phyloP scores from a whole-genome alignment of 2,329 filamentous ascomycete genomes.

The Exserohilum turcica region DNA sequence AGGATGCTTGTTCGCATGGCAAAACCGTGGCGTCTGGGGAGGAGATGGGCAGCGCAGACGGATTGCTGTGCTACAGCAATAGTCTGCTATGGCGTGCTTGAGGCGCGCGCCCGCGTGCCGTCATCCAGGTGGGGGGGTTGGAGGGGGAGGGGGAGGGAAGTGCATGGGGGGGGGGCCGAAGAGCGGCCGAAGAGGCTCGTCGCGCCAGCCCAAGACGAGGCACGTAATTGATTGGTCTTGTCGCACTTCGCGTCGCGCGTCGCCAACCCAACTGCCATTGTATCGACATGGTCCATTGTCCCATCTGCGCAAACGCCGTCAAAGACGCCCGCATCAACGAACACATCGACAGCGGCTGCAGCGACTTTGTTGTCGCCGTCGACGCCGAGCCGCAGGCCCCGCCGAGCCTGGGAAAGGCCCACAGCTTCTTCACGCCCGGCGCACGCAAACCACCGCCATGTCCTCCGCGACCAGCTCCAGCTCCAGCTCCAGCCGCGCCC shows the following conservation, averaged over 20 bases:
- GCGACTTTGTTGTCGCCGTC: conserved; percentile 67
- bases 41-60: neutral
- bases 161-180: conserved; percentile 17
- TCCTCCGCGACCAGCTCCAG: conserved; percentile 20
- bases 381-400: conserved; percentile 49
- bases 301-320: conserved; percentile 78
- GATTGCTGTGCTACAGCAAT: too few relatives aligned
- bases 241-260: conserved; percentile 20
- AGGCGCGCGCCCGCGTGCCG: conserved; percentile 28
- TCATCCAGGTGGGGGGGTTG: conserved; percentile 32
- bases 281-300: conserved; percentile 69
- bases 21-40: neutral
- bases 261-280: conserved; percentile 9
- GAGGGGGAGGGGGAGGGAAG: neutral
- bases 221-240: conserved; percentile 16
- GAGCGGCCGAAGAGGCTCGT: conserved; percentile 18
- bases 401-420: conserved; percentile 44
- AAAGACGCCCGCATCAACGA: conserved; percentile 78
- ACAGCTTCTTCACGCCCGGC: conserved; percentile 62
- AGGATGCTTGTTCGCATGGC: conserved; percentile 23
- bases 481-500: conserved; percentile 25
- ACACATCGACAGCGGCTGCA: conserved; percentile 86
- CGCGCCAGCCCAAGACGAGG: conserved; percentile 22
- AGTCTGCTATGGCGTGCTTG: conserved; percentile 37
- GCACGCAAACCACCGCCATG: conserved; percentile 44